These are phyloP conservation scores for Lichtheimia corymbifera DNA, from an alignment of 371 early-diverging fungal genomes.

Conservation along the genomic window DNA sequence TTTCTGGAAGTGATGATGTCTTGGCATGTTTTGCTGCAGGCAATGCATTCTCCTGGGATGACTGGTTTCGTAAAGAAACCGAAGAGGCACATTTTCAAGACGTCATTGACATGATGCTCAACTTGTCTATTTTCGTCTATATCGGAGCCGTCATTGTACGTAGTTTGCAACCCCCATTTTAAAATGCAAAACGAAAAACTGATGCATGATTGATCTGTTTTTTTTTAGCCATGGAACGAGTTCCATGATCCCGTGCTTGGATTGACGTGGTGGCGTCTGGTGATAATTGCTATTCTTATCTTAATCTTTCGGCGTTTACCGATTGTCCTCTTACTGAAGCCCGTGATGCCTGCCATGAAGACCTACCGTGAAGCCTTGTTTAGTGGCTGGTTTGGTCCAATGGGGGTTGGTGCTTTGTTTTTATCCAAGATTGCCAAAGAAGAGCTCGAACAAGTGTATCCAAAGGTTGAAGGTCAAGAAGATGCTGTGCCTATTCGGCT, in stretches of 20 bases:
- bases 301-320: constrained; percentile 87
- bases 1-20: constrained; percentile 86
- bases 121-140: constrained; percentile 90
- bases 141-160: constrained; percentile 84
- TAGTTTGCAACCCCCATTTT: neutral
- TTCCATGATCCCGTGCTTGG: constrained; percentile 55
- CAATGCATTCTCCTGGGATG: constrained; percentile 88
- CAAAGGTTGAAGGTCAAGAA: constrained; percentile 21
- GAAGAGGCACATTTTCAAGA: constrained; percentile 90
- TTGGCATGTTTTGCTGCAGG: constrained; percentile 93
- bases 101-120: constrained; percentile 90
- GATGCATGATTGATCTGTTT: neutral
- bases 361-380: constrained; percentile 84
- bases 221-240: constrained; percentile 66
- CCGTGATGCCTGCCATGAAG: constrained; percentile 71
- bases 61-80: constrained; percentile 87
- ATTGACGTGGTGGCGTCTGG: constrained; percentile 66
- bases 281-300: constrained; percentile 67
- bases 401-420: constrained; percentile 84
- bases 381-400: constrained; percentile 98
- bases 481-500: constrained; percentile 29
- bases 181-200: neutral
- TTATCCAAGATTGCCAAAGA: constrained; percentile 67
- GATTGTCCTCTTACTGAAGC: constrained; percentile 65
- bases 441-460: constrained; percentile 40